Percentiles rank a stretch among this genome's conserved stretches.
phyloP scores from a whole-genome alignment of 2,329 filamentous ascomycete genomes.

The Aspergillus novoparasiticus region DNA sequence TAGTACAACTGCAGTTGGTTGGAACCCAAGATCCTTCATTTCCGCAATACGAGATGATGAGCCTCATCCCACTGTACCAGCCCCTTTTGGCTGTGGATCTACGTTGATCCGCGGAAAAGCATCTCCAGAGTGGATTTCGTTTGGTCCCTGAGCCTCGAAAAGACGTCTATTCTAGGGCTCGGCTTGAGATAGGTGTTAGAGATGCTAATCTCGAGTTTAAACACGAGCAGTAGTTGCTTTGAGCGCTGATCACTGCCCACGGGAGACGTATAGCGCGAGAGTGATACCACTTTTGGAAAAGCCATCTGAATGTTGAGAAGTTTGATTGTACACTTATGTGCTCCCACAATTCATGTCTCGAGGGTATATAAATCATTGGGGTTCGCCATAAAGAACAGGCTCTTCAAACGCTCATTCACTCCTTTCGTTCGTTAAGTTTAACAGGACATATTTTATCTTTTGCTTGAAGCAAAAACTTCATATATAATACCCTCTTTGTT shows the following conservation, averaged over 20 bases:
- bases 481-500: not conserved
- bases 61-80: not conserved
- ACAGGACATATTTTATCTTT: not conserved
- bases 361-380: not conserved
- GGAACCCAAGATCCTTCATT: conserved; percentile 2
- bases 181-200: not conserved
- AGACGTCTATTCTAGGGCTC: not conserved
- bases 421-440: not conserved
- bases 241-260: not conserved
- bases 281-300: not conserved
- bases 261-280: not conserved
- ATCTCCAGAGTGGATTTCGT: not conserved
- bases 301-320: not conserved
- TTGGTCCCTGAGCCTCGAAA: not conserved
- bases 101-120: not conserved
- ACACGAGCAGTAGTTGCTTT: not conserved
- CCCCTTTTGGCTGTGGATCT: not conserved
- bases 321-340: not conserved
- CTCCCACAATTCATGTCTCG: not conserved
- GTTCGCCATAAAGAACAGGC: not conserved
- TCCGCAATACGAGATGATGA: conserved; percentile 1
- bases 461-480: not conserved
- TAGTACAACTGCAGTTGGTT: not conserved
- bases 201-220: not conserved
- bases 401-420: not conserved